A percentile compares a stretch with the other conserved stretches of the same genome.
These are phyloP conservation scores for Pyracantha coccinea DNA, from an alignment of 331 rosid genomes.

Conservation along the genomic window DNA sequence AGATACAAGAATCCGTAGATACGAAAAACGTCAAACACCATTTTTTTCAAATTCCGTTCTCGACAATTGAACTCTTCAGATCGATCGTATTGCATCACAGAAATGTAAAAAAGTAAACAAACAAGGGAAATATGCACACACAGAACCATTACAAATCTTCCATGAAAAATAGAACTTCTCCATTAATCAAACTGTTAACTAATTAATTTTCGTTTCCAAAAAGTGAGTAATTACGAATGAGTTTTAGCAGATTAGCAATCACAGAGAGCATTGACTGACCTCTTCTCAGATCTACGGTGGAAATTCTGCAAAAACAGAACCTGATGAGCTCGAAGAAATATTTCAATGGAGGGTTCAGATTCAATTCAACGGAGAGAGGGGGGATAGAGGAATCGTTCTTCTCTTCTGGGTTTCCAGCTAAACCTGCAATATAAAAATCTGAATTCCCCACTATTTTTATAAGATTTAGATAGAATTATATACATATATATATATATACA, in stretches of 20 bases:
- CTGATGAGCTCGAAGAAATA: not conserved
- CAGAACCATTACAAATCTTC: not conserved
- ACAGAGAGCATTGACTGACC: conserved; percentile 26
- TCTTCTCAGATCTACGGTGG: conserved; percentile 27
- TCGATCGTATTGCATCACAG: not conserved
- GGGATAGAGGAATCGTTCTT: not conserved
- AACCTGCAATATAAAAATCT: conserved; percentile 9
- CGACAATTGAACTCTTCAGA: too few relatives aligned
- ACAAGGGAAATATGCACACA: too few relatives aligned
- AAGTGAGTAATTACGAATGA: not conserved
- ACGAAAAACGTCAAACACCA: too few relatives aligned
- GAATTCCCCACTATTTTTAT: not conserved
- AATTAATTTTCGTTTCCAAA: not conserved
- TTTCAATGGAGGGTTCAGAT: conserved; percentile 1
- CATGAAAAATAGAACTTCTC: not conserved
- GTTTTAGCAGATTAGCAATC: not conserved
- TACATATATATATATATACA: too few relatives aligned
- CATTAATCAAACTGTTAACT: not conserved
- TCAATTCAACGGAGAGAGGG: not conserved
- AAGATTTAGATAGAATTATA: not conserved
- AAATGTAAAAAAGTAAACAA: not conserved
- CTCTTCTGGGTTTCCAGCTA: conserved; percentile 1
- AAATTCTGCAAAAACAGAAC: not conserved
- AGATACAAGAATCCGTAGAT: not conserved
- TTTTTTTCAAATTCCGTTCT: too few relatives aligned